Evolutionary conservation across 345 rosid species (phyloP).

Genomic region (Hibiscus syriacus): DNA sequence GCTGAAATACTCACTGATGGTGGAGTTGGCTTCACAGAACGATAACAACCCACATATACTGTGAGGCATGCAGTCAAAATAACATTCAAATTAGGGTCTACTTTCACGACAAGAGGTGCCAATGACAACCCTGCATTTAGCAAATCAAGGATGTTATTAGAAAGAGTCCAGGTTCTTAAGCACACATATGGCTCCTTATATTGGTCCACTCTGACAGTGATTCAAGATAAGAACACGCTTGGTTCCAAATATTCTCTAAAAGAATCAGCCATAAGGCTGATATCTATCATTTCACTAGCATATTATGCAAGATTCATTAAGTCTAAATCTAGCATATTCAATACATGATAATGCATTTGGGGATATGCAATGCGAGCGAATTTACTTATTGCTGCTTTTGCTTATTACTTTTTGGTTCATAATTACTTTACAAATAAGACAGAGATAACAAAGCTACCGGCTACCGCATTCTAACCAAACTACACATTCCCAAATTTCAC

Average conservation of each 20-base stretch:
- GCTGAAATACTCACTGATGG: constrained; percentile 25
- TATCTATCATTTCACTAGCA: not conserved
- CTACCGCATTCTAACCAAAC: no score
- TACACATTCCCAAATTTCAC: no score
- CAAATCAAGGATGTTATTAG: constrained; percentile 6
- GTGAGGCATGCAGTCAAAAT: constrained; percentile 80
- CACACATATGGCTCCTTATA: not conserved
- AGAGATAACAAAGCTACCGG: no score
- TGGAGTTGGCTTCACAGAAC: constrained; percentile 95
- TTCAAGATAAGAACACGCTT: not conserved
- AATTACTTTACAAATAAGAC: not conserved
- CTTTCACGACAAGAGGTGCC: constrained; percentile 88
- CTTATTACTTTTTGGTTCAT: not conserved
- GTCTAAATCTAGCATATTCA: not conserved
- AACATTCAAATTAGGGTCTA: constrained; percentile 85
- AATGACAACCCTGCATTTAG: constrained; percentile 65
- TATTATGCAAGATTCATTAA: not conserved
- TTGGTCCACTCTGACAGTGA: not conserved
- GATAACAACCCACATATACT: constrained; percentile 92
- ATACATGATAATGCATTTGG: not conserved
- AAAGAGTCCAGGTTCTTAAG: not conserved
- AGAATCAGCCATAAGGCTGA: not conserved
- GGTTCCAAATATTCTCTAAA: not conserved
- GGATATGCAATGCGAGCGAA: not conserved
- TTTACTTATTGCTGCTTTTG: not conserved